Percentiles rank a stretch among this genome's conserved stretches.
These are phyloP conservation scores for Abortiporus biennis DNA, from an alignment of 1,284 basidiomycete species.

Conservation along the genomic window DNA sequence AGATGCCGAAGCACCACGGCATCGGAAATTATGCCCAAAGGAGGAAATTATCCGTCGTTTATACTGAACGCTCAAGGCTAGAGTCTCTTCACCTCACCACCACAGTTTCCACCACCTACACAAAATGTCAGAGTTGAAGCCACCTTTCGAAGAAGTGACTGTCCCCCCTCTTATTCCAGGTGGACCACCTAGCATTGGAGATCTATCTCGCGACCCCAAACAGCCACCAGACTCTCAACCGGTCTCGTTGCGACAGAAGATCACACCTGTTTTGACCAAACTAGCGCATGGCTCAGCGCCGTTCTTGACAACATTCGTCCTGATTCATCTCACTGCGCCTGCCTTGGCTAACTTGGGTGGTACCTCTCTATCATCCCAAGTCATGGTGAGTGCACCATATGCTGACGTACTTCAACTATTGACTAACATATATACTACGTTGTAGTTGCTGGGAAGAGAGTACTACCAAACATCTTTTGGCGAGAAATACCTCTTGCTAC, in stretches of 20 bases:
- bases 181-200: too few relatives aligned
- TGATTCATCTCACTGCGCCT: conserved; percentile 69
- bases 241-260: not conserved
- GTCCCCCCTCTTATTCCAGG: too few relatives aligned
- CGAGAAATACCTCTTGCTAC: conserved; percentile 57
- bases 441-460: conserved; percentile 35
- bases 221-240: too few relatives aligned
- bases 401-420: not conserved
- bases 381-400: conserved; percentile 49
- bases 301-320: conserved; percentile 55
- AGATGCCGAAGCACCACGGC: too few relatives aligned
- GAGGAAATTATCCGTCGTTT: too few relatives aligned
- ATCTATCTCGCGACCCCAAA: too few relatives aligned
- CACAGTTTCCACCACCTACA: too few relatives aligned
- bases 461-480: conserved; percentile 68
- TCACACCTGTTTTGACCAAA: conserved; percentile 29
- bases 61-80: too few relatives aligned
- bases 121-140: too few relatives aligned
- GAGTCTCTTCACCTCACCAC: too few relatives aligned
- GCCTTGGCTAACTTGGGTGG: conserved; percentile 62
- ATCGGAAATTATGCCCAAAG: too few relatives aligned
- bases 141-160: too few relatives aligned
- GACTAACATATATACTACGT: not conserved
- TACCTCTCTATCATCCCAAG: conserved; percentile 53
- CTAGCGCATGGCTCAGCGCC: conserved; percentile 52